Evolutionary conservation across 129 eudicot species (phyloP).

Genomic region (Arctium minus): DNA sequence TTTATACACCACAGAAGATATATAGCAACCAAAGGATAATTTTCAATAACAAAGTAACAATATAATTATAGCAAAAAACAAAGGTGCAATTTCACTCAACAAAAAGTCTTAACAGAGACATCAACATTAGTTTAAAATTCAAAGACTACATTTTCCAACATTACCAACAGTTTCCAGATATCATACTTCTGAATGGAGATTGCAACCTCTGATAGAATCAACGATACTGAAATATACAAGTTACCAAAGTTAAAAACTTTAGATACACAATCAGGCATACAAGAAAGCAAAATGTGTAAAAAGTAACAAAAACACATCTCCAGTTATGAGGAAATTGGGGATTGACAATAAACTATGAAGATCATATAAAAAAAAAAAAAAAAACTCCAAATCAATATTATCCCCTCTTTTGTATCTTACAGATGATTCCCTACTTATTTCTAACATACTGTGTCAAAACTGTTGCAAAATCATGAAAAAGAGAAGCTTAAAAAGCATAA

Average conservation of each 20-base stretch:
- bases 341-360: no score
- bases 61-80: not conserved
- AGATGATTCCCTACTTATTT: not conserved
- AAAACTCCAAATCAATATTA: no score
- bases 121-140: not conserved
- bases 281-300: not conserved
- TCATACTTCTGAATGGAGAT: not conserved
- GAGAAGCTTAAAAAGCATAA: not conserved
- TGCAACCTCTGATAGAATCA: conserved; percentile 4
- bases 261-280: not conserved
- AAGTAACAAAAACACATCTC: no score
- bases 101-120: conserved; percentile 6
- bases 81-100: not conserved
- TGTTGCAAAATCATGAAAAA: not conserved
- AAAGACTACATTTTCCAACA: not conserved
- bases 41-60: not conserved
- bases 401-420: not conserved
- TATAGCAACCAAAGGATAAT: no score
- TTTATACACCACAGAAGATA: no score
- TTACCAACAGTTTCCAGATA: not conserved
- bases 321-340: not conserved
- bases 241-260: conserved; percentile 5
- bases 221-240: conserved; percentile 25
- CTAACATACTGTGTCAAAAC: not conserved
- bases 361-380: not conserved